phyloP scores from a whole-genome alignment of 352 stramenopile genomes.

The Pythium brassicae region DNA sequence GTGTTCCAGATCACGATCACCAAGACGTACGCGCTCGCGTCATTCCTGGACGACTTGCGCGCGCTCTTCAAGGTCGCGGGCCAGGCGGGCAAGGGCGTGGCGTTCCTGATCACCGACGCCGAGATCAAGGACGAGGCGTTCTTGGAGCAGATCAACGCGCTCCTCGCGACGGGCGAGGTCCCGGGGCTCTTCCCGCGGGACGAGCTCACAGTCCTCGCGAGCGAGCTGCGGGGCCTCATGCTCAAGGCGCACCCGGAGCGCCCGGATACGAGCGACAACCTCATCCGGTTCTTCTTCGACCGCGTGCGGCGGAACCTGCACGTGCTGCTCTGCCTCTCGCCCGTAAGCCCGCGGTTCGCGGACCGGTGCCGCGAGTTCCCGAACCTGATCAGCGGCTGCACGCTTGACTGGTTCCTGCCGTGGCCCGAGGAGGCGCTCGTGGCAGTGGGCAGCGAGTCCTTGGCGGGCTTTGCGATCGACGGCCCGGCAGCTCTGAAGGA shows the following conservation, averaged over 20 bases:
- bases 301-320: constrained; percentile 82
- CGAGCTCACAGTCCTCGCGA: constrained; percentile 81
- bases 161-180: constrained; percentile 85
- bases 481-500: constrained; percentile 53
- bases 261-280: constrained; percentile 73
- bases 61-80: constrained; percentile 81
- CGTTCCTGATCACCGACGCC: constrained; percentile 85
- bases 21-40: constrained; percentile 81
- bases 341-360: constrained; percentile 71
- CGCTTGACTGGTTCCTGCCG: constrained; percentile 88
- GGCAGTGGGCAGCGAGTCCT: constrained; percentile 74
- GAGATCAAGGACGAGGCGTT: constrained; percentile 91
- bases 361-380: constrained; percentile 86
- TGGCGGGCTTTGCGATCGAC: constrained; percentile 68
- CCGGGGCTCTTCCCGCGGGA: constrained; percentile 86
- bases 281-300: constrained; percentile 86
- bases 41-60: constrained; percentile 86
- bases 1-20: constrained; percentile 87
- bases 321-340: constrained; percentile 85
- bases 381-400: constrained; percentile 82
- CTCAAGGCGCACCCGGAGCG: constrained; percentile 62
- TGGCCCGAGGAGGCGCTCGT: constrained; percentile 87
- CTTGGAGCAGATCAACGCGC: constrained; percentile 85
- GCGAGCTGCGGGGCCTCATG: constrained; percentile 70
- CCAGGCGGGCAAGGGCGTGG: constrained; percentile 69